Percentiles rank a stretch among this genome's conserved stretches.
phyloP scores from a whole-genome alignment of 2,329 filamentous ascomycete species.

The Diaporthe sp. region DNA sequence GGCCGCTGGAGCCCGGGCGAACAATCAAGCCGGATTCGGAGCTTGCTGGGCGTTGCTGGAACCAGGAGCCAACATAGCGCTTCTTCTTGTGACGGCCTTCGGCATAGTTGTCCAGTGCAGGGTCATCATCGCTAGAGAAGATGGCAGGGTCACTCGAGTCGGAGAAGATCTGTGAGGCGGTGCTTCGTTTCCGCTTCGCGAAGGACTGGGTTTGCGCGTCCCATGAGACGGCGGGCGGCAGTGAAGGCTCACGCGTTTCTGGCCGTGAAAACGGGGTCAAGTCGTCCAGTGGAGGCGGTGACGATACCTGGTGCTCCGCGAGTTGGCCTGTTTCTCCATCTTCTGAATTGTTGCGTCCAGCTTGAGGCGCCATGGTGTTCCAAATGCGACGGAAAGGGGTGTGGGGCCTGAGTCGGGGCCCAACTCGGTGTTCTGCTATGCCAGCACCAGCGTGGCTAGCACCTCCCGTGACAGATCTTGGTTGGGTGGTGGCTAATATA shows the following conservation, averaged over 20 bases:
- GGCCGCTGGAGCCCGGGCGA: slow-evolving; percentile 16
- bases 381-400: not conserved
- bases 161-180: slow-evolving; percentile 51
- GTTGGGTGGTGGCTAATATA: not conserved
- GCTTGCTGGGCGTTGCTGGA: slow-evolving; percentile 62
- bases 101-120: slow-evolving; percentile 72
- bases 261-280: slow-evolving; percentile 45
- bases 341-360: not conserved
- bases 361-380: not conserved
- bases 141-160: slow-evolving; percentile 78
- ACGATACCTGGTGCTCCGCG: not conserved
- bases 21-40: slow-evolving; percentile 34
- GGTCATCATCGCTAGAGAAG: slow-evolving; percentile 80
- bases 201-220: slow-evolving; percentile 52
- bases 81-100: slow-evolving; percentile 67
- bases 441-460: not conserved
- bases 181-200: slow-evolving; percentile 53
- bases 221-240: slow-evolving; percentile 53
- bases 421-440: not conserved
- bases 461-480: not conserved
- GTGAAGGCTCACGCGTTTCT: slow-evolving; percentile 46
- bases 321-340: not conserved
- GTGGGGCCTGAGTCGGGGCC: not conserved
- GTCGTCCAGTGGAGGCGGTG: not conserved
- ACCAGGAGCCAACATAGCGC: slow-evolving; percentile 76